Evolutionary conservation across 345 rosid genomes (phyloP), one percentile per base, ranked within the genome.

Genomic region (Gossypium australe): DNA sequence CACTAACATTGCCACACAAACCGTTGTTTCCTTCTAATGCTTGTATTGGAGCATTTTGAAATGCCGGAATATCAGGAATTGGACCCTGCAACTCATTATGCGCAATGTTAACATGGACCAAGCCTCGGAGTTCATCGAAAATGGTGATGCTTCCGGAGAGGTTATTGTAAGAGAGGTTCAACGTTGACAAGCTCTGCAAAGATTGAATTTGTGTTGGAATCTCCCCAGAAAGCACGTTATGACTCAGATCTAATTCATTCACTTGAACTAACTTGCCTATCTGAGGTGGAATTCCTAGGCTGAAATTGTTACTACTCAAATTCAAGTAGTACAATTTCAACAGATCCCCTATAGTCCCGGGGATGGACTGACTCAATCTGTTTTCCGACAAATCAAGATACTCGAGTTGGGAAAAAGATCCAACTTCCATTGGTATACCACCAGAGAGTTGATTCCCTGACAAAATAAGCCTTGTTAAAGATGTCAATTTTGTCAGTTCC

Each of bases 241-340:
- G 48, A 63, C 67, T 63, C 67, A 34, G 48, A 38, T 63, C 67
- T 63, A 63, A 63, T 3, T 63, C 67, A 63, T 6, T 63, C 67
- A 63, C 2, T 38, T 63, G 66, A 61, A 4, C 3, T 29, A 63
- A 63, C 67, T 17, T 38, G 48, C 67, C 67, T 25, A 63, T 17
- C 24, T 38, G 13, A 63, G 10, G 44, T 7, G 66, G 22, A 61
- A 61, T 61, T 61, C 44, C 34, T 18, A 13, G 44, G 66, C 66
- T 61, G 20, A 61, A 29, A 17, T 29, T 61, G 66, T 61, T 29
- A 61, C 20, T 14, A 29, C 66, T 61, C 66, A 61, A 61, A 61
- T 61, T 61, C 45, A 61, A 61, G 66, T 61, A 29, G 44, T 29
- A 0, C 66, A 61, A 29, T 61, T 61, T 61, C 66, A 61, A 61